Evolutionary conservation across 495 filamentous ascomycete genomes (phyloP).

Genomic region (Achaetomiella virescens): DNA sequence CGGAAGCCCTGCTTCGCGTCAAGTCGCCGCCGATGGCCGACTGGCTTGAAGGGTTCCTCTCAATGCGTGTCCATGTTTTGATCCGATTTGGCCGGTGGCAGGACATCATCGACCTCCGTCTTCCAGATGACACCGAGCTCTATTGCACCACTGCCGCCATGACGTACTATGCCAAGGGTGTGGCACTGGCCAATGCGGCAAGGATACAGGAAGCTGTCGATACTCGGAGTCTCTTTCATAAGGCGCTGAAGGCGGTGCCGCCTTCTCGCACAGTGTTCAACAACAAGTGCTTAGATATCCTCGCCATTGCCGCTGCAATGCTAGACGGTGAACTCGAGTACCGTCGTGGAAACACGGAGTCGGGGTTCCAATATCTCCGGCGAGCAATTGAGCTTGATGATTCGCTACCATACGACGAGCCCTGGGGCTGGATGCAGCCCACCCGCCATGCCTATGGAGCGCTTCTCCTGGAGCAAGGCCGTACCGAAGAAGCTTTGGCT

Average conservation of each 20-base stretch:
- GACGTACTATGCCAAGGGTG: slow-evolving; percentile 57
- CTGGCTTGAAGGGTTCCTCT: slow-evolving; percentile 61
- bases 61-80: slow-evolving; percentile 56
- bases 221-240: slow-evolving; percentile 40
- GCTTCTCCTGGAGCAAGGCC: slow-evolving; percentile 55
- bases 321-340: slow-evolving; percentile 65
- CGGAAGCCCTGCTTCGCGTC: slow-evolving; percentile 54
- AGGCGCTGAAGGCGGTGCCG: slow-evolving; percentile 42
- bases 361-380: slow-evolving; percentile 50
- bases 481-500: slow-evolving; percentile 45
- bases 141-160: slow-evolving; percentile 61
- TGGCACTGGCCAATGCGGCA: slow-evolving; percentile 53
- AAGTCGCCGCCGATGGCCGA: slow-evolving; percentile 64
- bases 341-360: slow-evolving; percentile 48
- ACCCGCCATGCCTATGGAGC: slow-evolving; percentile 60
- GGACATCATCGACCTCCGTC: slow-evolving; percentile 44
- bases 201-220: slow-evolving; percentile 41
- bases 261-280: slow-evolving; percentile 56
- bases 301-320: slow-evolving; percentile 55
- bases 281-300: slow-evolving; percentile 55
- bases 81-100: slow-evolving; percentile 63
- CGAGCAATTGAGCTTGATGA: slow-evolving; percentile 50
- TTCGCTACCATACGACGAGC: slow-evolving; percentile 57
- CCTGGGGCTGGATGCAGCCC: slow-evolving; percentile 67
- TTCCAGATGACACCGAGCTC: slow-evolving; percentile 47